These are phyloP conservation scores for Somion occarium DNA, from an alignment of 1,284 basidiomycete species.

Conservation along the genomic window DNA sequence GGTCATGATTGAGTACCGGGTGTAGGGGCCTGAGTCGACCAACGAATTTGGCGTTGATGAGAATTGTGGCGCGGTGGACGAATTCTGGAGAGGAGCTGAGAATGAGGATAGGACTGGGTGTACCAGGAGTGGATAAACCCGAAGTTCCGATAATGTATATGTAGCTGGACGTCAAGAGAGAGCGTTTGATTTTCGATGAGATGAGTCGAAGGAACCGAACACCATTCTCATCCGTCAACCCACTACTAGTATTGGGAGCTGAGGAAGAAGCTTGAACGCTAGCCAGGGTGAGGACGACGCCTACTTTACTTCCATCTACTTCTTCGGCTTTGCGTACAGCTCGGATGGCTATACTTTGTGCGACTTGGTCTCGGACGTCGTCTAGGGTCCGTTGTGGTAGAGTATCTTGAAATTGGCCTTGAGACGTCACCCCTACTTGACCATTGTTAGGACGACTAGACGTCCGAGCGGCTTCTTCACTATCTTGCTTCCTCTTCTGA, in stretches of 20 bases:
- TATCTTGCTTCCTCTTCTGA: neutral
- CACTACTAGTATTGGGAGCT: neutral
- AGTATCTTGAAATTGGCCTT: no score
- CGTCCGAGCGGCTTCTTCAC: neutral
- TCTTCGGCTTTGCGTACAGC: conserved; percentile 45
- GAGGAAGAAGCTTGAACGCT: conserved; percentile 35
- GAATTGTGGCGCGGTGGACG: conserved; percentile 58
- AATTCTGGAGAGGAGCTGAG: conserved; percentile 48
- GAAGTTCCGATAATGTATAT: conserved; percentile 56
- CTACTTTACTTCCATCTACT: conserved; percentile 47
- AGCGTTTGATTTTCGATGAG: conserved; percentile 37
- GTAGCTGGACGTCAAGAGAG: conserved; percentile 38
- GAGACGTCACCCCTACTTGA: neutral
- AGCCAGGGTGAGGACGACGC: conserved; percentile 53
- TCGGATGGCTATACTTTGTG: conserved; percentile 52
- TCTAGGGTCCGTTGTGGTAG: conserved; percentile 39
- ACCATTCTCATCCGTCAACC: neutral
- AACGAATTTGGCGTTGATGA: conserved; percentile 60
- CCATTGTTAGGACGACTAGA: neutral
- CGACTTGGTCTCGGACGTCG: conserved; percentile 58
- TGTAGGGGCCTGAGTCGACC: conserved; percentile 38
- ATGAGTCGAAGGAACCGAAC: conserved; percentile 47
- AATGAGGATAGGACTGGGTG: conserved; percentile 42
- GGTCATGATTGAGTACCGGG: neutral
- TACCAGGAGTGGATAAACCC: conserved; percentile 22